These are phyloP conservation scores for Lasiosphaeriaceae sp. DNA, from an alignment of 495 filamentous ascomycete genomes.

Conservation along the genomic window DNA sequence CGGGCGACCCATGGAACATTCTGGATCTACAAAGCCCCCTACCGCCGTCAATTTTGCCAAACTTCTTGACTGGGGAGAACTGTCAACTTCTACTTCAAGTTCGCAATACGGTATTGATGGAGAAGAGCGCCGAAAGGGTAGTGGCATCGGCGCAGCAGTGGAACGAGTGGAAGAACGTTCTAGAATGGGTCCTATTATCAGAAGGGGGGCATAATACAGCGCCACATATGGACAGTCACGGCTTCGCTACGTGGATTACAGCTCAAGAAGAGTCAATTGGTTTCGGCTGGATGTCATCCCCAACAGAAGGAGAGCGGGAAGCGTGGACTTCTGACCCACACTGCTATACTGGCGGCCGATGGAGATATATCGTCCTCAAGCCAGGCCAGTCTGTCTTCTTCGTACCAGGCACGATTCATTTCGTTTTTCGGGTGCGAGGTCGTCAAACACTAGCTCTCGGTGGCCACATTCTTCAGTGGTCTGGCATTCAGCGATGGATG, in stretches of 20 bases:
- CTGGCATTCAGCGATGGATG: constrained; percentile 17
- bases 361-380: constrained; percentile 29
- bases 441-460: constrained; percentile 19
- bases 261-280: constrained; percentile 25
- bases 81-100: neutral
- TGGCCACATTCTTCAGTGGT: constrained; percentile 23
- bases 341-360: constrained; percentile 19
- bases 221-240: constrained; percentile 15
- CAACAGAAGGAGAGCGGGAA: constrained; percentile 18
- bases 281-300: constrained; percentile 28
- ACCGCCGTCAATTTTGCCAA: neutral
- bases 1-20: neutral
- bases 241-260: constrained; percentile 11
- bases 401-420: constrained; percentile 31
- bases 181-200: constrained; percentile 14
- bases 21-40: constrained; percentile 6
- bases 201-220: constrained; percentile 17
- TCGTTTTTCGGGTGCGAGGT: constrained; percentile 25
- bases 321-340: constrained; percentile 20
- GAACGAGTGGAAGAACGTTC: constrained; percentile 14
- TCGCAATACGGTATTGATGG: constrained; percentile 1
- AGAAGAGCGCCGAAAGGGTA: constrained; percentile 9
- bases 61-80: constrained; percentile 9
- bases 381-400: constrained; percentile 33
- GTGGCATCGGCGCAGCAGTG: neutral